Base-by-base conservation (phyloP, 2,329 filamentous ascomycete species). In the Pyricularia sp. region DNA sequence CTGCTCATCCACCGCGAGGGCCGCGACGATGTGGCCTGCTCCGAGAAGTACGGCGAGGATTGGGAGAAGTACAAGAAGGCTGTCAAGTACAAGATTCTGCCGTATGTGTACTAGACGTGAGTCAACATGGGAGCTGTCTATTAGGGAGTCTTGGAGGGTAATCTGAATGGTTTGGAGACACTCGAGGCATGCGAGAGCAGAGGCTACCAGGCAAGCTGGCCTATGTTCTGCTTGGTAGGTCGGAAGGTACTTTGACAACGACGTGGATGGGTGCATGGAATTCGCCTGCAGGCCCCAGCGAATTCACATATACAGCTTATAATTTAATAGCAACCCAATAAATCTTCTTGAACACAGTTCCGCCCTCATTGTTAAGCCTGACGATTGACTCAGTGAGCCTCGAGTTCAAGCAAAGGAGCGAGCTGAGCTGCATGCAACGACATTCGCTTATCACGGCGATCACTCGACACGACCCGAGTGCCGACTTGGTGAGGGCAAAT, bases 11-110 rank as follows among this genome's bases (percentile, higher is more conserved):
- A 97, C 77, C 90, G 94, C 25, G 93, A 97, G 77, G 82, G 88
- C 70, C 86, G 94, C 68, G 94, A 98, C 73, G 94, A 97, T 73
- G 91, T 92, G 77, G 97, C 97, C 83, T 98, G 94, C 79, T 84
- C 86, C 71, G 86, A 86, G 76, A 98, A 98, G 84, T 98, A 98
- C 76, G 94, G 94, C 30, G 89, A 89, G 73, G 93, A 97, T 76
- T 98, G 94, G 94, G 88, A 93, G 71, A 86, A 88, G 80, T 98
- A 97, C 80, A 93, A 91, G 79, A 88, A 89, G 79, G 85, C 89
- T 76, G 94, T 97, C 64, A 88, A 85, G 70, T 97, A 86, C 79
- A 87, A 90, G 76, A 96, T 98, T 73, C 80, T 97, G 59, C 94
- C 94, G 6, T 91, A 91, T 50, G 82, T 97, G 23, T 97, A 97